phyloP scores from a whole-genome alignment of 176 grass and related monocot species.

The Alloteropsis semialata region DNA sequence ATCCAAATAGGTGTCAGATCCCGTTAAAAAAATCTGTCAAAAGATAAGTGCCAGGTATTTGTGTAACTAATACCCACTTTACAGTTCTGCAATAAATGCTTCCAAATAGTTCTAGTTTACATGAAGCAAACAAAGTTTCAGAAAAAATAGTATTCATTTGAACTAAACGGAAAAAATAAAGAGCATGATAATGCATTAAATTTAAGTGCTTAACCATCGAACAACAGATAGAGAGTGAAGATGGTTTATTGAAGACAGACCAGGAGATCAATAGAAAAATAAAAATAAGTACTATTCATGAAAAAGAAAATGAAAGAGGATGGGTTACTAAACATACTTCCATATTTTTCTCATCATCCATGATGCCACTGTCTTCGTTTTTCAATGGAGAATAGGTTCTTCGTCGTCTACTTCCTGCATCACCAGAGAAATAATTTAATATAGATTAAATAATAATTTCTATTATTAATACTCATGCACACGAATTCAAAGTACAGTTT shows the following conservation, averaged over 20 bases:
- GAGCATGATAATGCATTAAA: background rate
- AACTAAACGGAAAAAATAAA: background rate
- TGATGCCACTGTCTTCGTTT: constrained; percentile 25
- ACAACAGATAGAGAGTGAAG: background rate
- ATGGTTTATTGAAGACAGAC: background rate
- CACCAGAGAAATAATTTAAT: constrained; percentile 9
- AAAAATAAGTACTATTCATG: background rate
- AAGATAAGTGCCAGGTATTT: background rate
- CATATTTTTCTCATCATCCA: constrained; percentile 24
- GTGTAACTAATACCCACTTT: background rate
- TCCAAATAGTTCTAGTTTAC: background rate
- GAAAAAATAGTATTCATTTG: background rate
- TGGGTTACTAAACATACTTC: constrained; percentile 16
- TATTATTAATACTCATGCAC: background rate
- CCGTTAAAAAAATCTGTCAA: too few species aligned
- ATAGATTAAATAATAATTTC: background rate
- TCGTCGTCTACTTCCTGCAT: constrained; percentile 43
- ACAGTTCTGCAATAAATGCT: background rate
- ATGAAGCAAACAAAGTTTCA: background rate
- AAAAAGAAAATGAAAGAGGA: background rate
- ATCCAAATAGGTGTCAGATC: background rate
- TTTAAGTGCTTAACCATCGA: background rate
- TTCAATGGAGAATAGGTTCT: constrained; percentile 47
- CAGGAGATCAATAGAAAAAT: background rate
- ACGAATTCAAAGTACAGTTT: background rate